Conservation (phyloP, 2,329 filamentous ascomycete genomes). For the Dactylellina parvicollis region DNA sequence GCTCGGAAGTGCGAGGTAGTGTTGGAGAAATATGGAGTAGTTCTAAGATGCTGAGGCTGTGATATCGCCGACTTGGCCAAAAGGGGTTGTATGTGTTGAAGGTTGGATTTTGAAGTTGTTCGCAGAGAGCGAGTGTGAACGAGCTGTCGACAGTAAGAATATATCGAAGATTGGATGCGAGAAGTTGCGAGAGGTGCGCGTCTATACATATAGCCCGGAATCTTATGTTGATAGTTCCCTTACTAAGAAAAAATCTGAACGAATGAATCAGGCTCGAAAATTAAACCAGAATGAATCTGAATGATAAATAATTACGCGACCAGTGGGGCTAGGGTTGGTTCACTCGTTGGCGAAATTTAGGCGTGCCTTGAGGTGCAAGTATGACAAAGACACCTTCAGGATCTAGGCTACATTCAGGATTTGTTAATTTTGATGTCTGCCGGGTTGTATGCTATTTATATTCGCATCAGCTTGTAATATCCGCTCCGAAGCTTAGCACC, state of each 20-base stretch:
- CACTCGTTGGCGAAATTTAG: background rate
- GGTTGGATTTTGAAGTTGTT: conserved; percentile 43
- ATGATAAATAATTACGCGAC: too few relatives aligned
- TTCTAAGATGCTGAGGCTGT: background rate
- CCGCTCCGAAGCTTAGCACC: background rate
- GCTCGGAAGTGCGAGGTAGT: background rate
- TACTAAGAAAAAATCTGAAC: too few relatives aligned
- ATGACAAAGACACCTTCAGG: background rate
- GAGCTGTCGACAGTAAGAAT: too few relatives aligned
- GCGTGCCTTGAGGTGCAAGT: background rate
- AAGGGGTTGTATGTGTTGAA: conserved; percentile 18
- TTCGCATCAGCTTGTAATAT: background rate
- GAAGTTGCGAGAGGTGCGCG: background rate
- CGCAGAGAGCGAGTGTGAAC: conserved; percentile 28
- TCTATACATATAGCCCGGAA: conserved; percentile 1
- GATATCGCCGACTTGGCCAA: background rate
- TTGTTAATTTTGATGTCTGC: background rate
- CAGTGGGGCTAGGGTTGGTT: too few relatives aligned
- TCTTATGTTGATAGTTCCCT: too few relatives aligned
- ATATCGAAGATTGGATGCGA: background rate
- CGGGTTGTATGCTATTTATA: background rate
- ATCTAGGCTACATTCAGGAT: conserved; percentile 2
- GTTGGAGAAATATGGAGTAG: background rate
- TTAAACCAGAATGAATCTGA: too few relatives aligned
- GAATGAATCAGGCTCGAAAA: too few relatives aligned